Evolutionary conservation across 2,329 filamentous ascomycete genomes (phyloP), one percentile per base, ranked within the genome.

Genomic region (Xylariaceae sp.): DNA sequence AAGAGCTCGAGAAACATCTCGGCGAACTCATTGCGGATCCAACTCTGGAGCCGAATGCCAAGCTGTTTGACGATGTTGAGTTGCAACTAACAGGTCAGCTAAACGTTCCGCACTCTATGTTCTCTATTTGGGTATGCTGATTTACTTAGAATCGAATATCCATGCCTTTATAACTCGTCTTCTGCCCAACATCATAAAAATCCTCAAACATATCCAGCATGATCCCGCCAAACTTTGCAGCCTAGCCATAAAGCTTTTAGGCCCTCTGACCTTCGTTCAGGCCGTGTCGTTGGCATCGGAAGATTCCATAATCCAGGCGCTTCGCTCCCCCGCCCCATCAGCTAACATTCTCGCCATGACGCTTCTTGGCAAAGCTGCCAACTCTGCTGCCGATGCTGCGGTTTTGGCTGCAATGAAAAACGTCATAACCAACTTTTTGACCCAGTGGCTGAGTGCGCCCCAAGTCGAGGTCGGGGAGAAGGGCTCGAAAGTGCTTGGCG

Each of bases 31-130:
- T 68, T 15, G 55, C 61, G 19, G 67, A 73, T 45, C 63, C 71
- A 15, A 61, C 63, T 0, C 57, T 67, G 1, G 56, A 64, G 1
- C 62, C 77, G 28, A 60, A 73, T 44, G 60, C 63, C 9, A 73
- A 72, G 49, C 64, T 82, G 2, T 74, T 83, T 44, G 79, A 82
- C 53, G 64, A 78, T 53, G 71, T 82, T 34, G 72, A 77, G 51
- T 68, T 81, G 3, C 77, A 81, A 53, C 64, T 83, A 13, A 80
- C 68, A 32, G 72, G 76, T 74, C 55, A 19, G 13, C n/a, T 13
- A 19, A 24, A 30, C 22, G 3, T 15, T 31, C 32, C 34, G 43
- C 43, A 48, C 34, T 44, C 37, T 6, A 17, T 8, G 3, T 19
- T 12, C 4, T 28, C 2, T 24, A 30, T 35, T 26, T 2, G 26